phyloP scores from a whole-genome alignment of 257 asterid species.

The Solanum bukasovii region DNA sequence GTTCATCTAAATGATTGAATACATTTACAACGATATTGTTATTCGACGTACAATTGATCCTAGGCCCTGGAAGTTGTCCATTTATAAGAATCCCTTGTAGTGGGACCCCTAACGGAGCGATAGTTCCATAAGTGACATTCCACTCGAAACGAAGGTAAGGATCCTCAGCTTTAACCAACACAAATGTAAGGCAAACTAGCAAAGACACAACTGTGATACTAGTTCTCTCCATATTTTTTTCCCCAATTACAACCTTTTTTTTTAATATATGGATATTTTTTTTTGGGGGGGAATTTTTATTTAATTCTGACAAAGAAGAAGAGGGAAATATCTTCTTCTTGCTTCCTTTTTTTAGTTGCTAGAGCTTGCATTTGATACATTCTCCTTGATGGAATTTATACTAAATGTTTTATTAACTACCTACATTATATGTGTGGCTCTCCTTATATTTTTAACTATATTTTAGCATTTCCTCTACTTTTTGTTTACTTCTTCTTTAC shows the following conservation, averaged over 20 bases:
- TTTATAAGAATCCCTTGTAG: conserved; percentile 2
- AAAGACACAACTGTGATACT: not conserved
- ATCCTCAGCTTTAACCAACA: not conserved
- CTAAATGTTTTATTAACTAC: not conserved
- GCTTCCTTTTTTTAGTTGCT: not conserved
- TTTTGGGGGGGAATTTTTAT: not conserved
- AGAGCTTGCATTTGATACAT: not conserved
- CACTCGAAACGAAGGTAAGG: not conserved
- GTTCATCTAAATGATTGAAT: not conserved
- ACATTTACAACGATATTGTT: not conserved
- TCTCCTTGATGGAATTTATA: not conserved
- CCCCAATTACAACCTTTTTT: too few relatives aligned
- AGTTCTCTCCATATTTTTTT: not conserved
- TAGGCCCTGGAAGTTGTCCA: not conserved
- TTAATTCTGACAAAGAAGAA: not conserved
- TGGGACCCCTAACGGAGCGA: conserved; percentile 5
- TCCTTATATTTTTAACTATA: not conserved
- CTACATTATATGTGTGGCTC: not conserved
- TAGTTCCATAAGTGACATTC: conserved; percentile 1
- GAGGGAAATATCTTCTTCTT: not conserved
- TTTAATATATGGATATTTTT: not conserved
- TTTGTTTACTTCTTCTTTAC: not conserved
- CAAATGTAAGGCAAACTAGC: not conserved
- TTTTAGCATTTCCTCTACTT: not conserved
- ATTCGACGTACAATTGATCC: not conserved